Evolutionary conservation across 768 basidiomycete species (phyloP).

Genomic region (Paxillus involutus): DNA sequence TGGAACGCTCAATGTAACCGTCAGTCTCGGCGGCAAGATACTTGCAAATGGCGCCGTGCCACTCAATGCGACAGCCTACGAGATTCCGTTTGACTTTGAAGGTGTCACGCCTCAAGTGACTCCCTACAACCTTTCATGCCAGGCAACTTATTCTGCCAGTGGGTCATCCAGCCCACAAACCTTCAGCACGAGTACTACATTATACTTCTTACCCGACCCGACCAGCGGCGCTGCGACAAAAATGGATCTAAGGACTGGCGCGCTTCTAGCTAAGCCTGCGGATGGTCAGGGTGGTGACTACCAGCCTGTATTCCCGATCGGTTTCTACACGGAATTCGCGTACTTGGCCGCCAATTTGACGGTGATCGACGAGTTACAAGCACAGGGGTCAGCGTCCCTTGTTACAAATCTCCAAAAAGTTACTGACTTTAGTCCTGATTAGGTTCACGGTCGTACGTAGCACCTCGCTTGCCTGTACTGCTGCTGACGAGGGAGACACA

Average conservation of each 20-base stretch:
- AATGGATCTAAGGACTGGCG: conserved; percentile 60
- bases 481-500: conserved; percentile 16
- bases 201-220: conserved; percentile 51
- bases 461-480: background rate
- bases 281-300: conserved; percentile 48
- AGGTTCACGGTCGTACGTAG: conserved; percentile 31
- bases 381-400: conserved; percentile 22
- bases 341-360: conserved; percentile 15
- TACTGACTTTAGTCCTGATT: background rate
- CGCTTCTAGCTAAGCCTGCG: conserved; percentile 48
- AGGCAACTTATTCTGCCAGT: conserved; percentile 19
- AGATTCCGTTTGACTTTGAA: conserved; percentile 47
- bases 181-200: conserved; percentile 41
- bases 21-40: conserved; percentile 43
- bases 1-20: conserved; percentile 39
- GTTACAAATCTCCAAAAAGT: background rate
- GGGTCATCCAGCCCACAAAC: conserved; percentile 33
- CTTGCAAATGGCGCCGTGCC: conserved; percentile 48
- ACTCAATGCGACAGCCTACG: conserved; percentile 49
- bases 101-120: conserved; percentile 39
- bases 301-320: conserved; percentile 48
- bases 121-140: conserved; percentile 31
- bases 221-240: conserved; percentile 52
- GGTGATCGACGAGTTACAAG: conserved; percentile 32
- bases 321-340: conserved; percentile 46